Conservation (phyloP, 768 basidiomycete genomes). For the Pleurotus sapidus region DNA sequence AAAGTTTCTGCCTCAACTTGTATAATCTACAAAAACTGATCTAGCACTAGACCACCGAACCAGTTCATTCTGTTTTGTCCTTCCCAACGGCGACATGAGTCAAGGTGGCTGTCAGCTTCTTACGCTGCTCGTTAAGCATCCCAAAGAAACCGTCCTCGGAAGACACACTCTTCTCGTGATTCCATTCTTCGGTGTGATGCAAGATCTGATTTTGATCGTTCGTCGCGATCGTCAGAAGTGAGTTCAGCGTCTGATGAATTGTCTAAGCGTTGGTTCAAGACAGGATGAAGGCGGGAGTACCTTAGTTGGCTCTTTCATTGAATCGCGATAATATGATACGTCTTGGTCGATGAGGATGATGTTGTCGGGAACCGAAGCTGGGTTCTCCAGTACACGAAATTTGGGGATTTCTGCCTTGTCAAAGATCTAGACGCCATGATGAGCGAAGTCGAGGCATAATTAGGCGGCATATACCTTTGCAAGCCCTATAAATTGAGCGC, state of each 20-base stretch:
- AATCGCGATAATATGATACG: conserved; percentile 39
- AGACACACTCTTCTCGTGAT: conserved; percentile 35
- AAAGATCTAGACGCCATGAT: conserved; percentile 29
- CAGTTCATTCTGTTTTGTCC: background rate
- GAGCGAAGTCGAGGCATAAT: background rate
- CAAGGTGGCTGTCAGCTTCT: conserved; percentile 35
- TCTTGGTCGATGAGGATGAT: conserved; percentile 45
- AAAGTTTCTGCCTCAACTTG: background rate
- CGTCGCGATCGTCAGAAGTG: conserved; percentile 37
- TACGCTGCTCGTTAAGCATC: conserved; percentile 40
- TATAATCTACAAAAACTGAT: no score
- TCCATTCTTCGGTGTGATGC: conserved; percentile 42
- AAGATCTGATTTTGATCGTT: conserved; percentile 33
- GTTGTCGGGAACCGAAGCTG: conserved; percentile 29
- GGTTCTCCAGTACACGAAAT: conserved; percentile 39
- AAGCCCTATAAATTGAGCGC: conserved; percentile 41
- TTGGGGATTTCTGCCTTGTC: conserved; percentile 38
- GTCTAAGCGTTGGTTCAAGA: background rate
- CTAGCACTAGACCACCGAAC: no score
- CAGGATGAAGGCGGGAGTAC: conserved; percentile 11
- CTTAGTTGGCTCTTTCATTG: conserved; percentile 38
- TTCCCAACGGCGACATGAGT: conserved; percentile 30
- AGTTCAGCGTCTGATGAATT: conserved; percentile 30
- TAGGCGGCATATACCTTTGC: conserved; percentile 28
- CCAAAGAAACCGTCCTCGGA: conserved; percentile 40